Percentiles rank a stretch among this genome's conserved stretches.
phyloP scores from a whole-genome alignment of 805 yeast genomes.

The Lipomyces orientalis region DNA sequence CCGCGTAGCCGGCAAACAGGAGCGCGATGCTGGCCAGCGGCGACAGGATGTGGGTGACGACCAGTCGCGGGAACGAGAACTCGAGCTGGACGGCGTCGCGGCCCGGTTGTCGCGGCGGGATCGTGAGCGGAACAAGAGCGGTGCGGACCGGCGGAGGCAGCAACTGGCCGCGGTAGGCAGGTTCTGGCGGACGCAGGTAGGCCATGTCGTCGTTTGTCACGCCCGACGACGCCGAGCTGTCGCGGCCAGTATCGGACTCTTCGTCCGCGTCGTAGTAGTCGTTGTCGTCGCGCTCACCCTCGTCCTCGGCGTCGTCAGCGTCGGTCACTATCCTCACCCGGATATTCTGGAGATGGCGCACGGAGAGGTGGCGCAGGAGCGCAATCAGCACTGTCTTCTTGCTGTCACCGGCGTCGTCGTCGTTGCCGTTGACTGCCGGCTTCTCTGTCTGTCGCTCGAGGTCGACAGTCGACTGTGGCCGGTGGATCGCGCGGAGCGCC shows the following conservation, averaged over 20 bases:
- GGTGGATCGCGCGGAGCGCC: background rate
- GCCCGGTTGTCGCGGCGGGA: background rate
- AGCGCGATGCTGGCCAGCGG: slow-evolving; percentile 22
- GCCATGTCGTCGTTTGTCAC: slow-evolving; percentile 5
- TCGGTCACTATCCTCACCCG: slow-evolving; percentile 12
- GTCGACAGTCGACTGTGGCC: background rate
- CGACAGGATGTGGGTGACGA: slow-evolving; percentile 20
- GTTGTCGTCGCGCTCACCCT: background rate
- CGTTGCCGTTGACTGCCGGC: background rate
- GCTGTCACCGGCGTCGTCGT: background rate
- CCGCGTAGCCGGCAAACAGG: slow-evolving; percentile 19
- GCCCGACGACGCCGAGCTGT: background rate
- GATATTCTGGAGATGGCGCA: slow-evolving; percentile 19
- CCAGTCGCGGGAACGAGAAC: slow-evolving; percentile 11
- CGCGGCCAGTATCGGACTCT: background rate
- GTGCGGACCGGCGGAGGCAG: background rate
- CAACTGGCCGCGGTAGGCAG: background rate
- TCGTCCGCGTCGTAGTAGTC: slow-evolving; percentile 4
- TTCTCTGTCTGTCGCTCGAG: background rate
- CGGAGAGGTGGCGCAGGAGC: slow-evolving; percentile 13
- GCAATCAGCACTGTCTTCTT: slow-evolving; percentile 5
- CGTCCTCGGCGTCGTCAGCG: slow-evolving; percentile 7
- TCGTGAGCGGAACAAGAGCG: background rate
- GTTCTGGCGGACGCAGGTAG: slow-evolving; percentile 1
- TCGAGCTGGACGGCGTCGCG: background rate